phyloP scores from a whole-genome alignment of 1,139 yeast genomes.

The Suhomyces terraborum region DNA sequence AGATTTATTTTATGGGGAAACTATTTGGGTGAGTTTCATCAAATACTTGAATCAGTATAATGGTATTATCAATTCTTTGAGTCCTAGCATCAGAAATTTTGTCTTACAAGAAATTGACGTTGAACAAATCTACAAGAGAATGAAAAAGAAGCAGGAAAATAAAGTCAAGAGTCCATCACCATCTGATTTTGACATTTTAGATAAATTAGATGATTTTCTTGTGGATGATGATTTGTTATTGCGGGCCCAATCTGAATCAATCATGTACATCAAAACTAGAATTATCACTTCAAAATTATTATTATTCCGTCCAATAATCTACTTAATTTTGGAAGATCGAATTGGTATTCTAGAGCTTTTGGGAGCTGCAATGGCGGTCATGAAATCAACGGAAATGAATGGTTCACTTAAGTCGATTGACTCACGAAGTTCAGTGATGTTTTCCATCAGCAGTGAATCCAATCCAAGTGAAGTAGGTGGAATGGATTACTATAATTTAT shows the following conservation, averaged over 20 bases:
- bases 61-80: conserved; percentile 41
- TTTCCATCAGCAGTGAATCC: conserved; percentile 11
- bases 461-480: conserved; percentile 19
- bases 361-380: conserved; percentile 21
- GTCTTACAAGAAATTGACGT: conserved; percentile 38
- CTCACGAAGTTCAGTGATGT: conserved; percentile 9
- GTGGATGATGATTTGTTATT: conserved; percentile 39
- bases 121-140: conserved; percentile 35
- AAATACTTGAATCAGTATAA: conserved; percentile 43
- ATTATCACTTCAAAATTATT: conserved; percentile 36
- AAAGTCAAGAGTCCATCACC: conserved; percentile 12
- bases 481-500: conserved; percentile 29
- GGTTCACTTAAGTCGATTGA: conserved; percentile 12
- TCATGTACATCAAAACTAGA: conserved; percentile 45
- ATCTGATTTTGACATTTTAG: conserved; percentile 20
- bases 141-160: conserved; percentile 30
- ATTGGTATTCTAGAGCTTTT: conserved; percentile 23
- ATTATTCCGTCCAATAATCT: conserved; percentile 40
- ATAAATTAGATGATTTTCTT: conserved; percentile 35
- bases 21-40: conserved; percentile 36
- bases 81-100: conserved; percentile 37
- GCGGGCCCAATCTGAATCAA: conserved; percentile 41
- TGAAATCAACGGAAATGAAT: conserved; percentile 12
- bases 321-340: conserved; percentile 36
- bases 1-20: conserved; percentile 25